These are phyloP conservation scores for Fusarium penzigii DNA, from an alignment of 2,329 filamentous ascomycete genomes.

Conservation along the genomic window DNA sequence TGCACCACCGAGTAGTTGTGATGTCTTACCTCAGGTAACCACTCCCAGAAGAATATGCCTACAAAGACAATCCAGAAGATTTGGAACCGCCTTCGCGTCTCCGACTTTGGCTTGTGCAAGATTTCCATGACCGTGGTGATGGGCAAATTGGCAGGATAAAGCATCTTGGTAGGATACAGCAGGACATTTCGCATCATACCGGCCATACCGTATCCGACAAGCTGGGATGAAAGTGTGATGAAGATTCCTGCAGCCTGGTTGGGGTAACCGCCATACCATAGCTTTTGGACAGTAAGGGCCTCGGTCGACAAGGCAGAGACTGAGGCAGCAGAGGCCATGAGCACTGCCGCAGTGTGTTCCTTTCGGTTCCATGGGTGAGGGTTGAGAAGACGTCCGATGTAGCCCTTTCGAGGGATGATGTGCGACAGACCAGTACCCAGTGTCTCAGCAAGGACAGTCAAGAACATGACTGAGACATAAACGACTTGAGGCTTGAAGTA, in stretches of 20 bases:
- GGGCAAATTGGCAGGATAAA: constrained; percentile 30
- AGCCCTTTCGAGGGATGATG: constrained; percentile 15
- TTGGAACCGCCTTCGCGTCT: constrained; percentile 40
- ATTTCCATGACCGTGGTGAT: constrained; percentile 33
- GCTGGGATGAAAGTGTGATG: constrained; percentile 47
- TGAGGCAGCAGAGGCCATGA: constrained; percentile 47
- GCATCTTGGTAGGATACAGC: constrained; percentile 49
- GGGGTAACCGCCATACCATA: constrained; percentile 46
- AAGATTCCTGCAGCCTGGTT: constrained; percentile 44
- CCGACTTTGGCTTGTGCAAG: constrained; percentile 29
- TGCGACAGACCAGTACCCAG: constrained; percentile 8
- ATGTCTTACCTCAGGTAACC: constrained; percentile 4
- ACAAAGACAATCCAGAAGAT: constrained; percentile 43
- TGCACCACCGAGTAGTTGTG: too few relatives aligned
- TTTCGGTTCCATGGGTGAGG: constrained; percentile 26
- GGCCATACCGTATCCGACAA: constrained; percentile 50
- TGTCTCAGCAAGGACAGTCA: constrained; percentile 22
- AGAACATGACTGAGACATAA: constrained; percentile 26
- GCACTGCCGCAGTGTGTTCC: constrained; percentile 37
- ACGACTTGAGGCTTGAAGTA: constrained; percentile 28
- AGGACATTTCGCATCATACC: constrained; percentile 47
- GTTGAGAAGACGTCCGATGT: constrained; percentile 18
- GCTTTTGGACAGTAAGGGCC: constrained; percentile 45
- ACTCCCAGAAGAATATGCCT: constrained; percentile 46
- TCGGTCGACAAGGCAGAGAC: constrained; percentile 34